phyloP scores from a whole-genome alignment of 1,284 basidiomycete species.

The Puccinia hordei region DNA sequence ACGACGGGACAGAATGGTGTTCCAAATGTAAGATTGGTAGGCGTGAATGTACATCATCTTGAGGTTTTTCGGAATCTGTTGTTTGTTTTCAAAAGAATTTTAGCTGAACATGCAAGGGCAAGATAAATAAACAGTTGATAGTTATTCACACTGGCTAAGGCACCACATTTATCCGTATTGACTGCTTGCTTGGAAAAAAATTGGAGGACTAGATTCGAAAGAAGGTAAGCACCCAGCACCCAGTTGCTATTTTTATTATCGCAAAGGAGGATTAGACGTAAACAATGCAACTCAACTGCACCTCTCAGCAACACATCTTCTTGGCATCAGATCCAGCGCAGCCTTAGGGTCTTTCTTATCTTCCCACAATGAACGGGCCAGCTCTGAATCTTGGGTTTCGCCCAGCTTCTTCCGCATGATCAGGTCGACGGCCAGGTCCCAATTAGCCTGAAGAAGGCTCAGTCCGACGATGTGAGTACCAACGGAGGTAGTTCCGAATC shows the following conservation, averaged over 20 bases:
- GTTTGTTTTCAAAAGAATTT: conserved; percentile 27
- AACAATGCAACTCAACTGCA: conserved; percentile 26
- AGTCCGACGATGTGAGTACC: conserved; percentile 93
- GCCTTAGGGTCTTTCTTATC: conserved; percentile 42
- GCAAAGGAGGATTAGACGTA: neutral
- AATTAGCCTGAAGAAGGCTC: conserved; percentile 81
- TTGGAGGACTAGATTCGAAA: conserved; percentile 33
- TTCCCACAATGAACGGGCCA: conserved; percentile 44
- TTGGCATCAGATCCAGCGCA: conserved; percentile 41
- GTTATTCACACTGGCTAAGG: conserved; percentile 65
- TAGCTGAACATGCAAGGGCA: neutral
- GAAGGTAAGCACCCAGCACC: neutral
- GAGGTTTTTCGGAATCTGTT: conserved; percentile 87
- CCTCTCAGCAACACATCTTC: conserved; percentile 48
- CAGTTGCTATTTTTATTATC: neutral
- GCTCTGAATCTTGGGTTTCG: conserved; percentile 79
- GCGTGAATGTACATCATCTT: conserved; percentile 97
- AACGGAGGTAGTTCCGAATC: conserved; percentile 93
- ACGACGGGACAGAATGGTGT: conserved; percentile 88
- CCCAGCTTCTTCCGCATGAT: conserved; percentile 79
- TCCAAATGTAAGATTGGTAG: conserved; percentile 99
- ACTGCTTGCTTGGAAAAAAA: conserved; percentile 37
- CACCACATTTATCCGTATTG: conserved; percentile 41
- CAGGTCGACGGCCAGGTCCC: conserved; percentile 80
- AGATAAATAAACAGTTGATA: neutral